Base-by-base conservation (phyloP, 768 basidiomycete species). In the Rubroboletus pulcherrimus region DNA sequence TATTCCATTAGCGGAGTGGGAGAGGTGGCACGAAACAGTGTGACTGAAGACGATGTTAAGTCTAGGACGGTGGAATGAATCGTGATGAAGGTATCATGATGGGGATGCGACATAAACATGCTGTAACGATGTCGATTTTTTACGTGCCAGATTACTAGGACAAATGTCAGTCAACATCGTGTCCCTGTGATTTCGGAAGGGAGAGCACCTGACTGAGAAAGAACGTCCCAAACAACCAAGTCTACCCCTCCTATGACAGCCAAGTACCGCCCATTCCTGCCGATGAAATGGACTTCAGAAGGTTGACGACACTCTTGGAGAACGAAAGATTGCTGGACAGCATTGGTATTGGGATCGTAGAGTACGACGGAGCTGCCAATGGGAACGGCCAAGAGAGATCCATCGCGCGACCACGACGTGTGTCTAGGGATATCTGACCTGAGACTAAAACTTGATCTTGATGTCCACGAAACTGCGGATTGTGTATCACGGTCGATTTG, bases 361-460 rank as follows among this genome's bases (percentile, higher is more conserved):
- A 98, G 70, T 6, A 84, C 82, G 50, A 95, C 77, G 56, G 82
- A 81, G 15, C 79, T 66, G 0, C 84, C 84, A 50, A 89, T 79
- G 12, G 86, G 77, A 21, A 95, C 79, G 12, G 87, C 89, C 44
- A 98, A 74, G 33, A 99, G 77, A 6, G 94, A 94, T 9, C 84
- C 87, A 68, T 99, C 97, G 5, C 78, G 79, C 7, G 95, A 91
- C 85, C 93, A 97, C 1, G 84, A 79, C 0, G 81, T 75, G 59
- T 84, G 78, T 51, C 76, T 77, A 33, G 93, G 90, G 49, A 76
- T 73, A 65, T 85, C 81, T n/a, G 78, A 75, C 42, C 86, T 89
- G 66, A 89, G 89, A 40, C 70, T 74, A 61, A 91, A 79, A 2
- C 84, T 81, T 3, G 92, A 87, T 48, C 88, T 85, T 43, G 82